phyloP scores from a whole-genome alignment of 2,329 filamentous ascomycete genomes.

The Colletotrichum tabaci region DNA sequence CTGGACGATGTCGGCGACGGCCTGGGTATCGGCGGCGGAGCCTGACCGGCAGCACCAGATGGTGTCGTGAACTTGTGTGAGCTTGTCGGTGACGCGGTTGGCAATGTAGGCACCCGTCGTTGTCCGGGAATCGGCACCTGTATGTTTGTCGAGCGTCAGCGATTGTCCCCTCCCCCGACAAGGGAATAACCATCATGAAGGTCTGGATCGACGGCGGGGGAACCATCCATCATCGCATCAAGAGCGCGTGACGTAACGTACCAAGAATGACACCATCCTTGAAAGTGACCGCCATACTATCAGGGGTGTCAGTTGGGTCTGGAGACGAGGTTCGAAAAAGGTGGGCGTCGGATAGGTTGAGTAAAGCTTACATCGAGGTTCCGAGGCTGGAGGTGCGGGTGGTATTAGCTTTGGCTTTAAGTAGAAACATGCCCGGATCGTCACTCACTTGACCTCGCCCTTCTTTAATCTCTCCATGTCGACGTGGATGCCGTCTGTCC shows the following conservation, averaged over 20 bases:
- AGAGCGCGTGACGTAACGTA: conserved; percentile 53
- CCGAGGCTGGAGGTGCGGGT: conserved; percentile 76
- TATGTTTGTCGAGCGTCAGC: not conserved
- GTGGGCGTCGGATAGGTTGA: conserved; percentile 7
- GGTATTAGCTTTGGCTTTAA: conserved; percentile 49
- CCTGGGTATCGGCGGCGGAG: conserved; percentile 97
- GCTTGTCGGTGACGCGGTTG: conserved; percentile 99
- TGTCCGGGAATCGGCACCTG: conserved; percentile 94
- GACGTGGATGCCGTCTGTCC: conserved; percentile 95
- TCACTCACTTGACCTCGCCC: conserved; percentile 95
- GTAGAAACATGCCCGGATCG: not conserved
- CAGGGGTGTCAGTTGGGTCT: conserved; percentile 46
- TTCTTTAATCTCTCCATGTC: conserved; percentile 99
- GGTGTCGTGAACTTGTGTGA: conserved; percentile 97
- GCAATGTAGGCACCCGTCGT: conserved; percentile 99
- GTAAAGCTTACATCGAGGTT: conserved; percentile 87
- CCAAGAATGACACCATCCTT: conserved; percentile 96
- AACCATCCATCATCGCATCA: too few species aligned
- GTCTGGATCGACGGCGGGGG: not conserved
- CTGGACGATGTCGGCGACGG: conserved; percentile 97
- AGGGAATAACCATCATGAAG: not conserved
- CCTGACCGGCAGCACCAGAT: conserved; percentile 99
- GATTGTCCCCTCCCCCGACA: not conserved
- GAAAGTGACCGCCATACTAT: conserved; percentile 98
- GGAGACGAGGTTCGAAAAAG: conserved; percentile 26